These are phyloP conservation scores for Metschnikowia drakensbergensis DNA, from an alignment of 805 yeast genomes.

Conservation along the genomic window DNA sequence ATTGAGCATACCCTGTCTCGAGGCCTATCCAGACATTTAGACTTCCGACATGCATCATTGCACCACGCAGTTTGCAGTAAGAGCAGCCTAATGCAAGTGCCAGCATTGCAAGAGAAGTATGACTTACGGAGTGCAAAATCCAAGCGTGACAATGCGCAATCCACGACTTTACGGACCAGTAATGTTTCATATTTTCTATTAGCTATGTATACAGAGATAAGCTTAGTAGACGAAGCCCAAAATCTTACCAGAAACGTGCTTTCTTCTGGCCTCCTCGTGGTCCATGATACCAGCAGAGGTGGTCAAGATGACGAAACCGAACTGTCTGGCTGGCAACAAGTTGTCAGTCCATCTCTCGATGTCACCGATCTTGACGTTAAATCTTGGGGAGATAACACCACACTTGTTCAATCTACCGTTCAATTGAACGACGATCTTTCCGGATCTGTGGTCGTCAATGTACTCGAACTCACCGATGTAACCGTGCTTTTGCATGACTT, in stretches of 20 bases:
- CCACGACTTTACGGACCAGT: background rate
- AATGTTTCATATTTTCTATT: constrained; percentile 22
- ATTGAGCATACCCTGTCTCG: too few relatives aligned
- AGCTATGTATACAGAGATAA: constrained; percentile 43
- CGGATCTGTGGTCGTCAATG: constrained; percentile 36
- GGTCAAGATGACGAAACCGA: constrained; percentile 96
- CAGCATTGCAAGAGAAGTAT: too few relatives aligned
- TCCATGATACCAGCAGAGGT: constrained; percentile 99
- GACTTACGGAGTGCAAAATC: too few relatives aligned
- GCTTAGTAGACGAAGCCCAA: constrained; percentile 92
- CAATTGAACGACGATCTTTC: constrained; percentile 36
- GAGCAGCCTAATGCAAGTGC: too few relatives aligned
- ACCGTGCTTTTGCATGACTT: constrained; percentile 91
- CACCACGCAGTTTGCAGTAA: too few relatives aligned
- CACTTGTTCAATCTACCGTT: constrained; percentile 61
- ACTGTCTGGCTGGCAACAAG: constrained; percentile 98
- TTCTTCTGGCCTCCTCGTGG: constrained; percentile 99
- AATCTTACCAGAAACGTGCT: constrained; percentile 98
- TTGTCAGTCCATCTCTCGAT: constrained; percentile 98
- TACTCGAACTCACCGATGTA: constrained; percentile 37
- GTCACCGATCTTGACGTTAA: constrained; percentile 92
- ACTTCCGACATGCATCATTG: too few relatives aligned
- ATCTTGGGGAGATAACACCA: constrained; percentile 98
- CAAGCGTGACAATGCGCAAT: too few relatives aligned
- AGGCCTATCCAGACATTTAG: too few relatives aligned